Percentiles rank a stretch among this genome's conserved stretches.
Evolutionary conservation across 176 grass and related monocot species (phyloP).

Genomic region (Juncus inflexus): DNA sequence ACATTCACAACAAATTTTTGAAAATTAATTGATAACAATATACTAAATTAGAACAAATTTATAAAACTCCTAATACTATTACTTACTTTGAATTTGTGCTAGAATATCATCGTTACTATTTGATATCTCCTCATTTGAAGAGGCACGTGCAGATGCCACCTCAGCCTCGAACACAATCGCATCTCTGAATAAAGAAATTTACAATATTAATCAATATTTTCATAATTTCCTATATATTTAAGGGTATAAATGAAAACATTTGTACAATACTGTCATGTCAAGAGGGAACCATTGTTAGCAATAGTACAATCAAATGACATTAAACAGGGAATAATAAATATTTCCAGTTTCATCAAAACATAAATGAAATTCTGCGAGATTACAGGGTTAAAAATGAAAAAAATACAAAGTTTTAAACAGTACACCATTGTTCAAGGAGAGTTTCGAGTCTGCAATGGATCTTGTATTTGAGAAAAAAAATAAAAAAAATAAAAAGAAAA

Average conservation of each 20-base stretch:
- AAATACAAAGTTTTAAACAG: background rate
- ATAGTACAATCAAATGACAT: too few relatives aligned
- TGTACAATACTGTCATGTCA: too few relatives aligned
- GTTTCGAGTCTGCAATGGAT: slow-evolving; percentile 78
- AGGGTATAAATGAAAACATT: too few relatives aligned
- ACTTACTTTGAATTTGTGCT: slow-evolving; percentile 61
- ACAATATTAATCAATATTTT: slow-evolving; percentile 2
- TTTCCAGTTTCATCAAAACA: too few relatives aligned
- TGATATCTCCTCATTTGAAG: slow-evolving; percentile 41
- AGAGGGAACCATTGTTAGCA: too few relatives aligned
- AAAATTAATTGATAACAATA: slow-evolving; percentile 4
- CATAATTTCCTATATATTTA: background rate
- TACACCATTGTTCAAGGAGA: slow-evolving; percentile 83
- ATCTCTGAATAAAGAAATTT: slow-evolving; percentile 39
- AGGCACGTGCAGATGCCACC: slow-evolving; percentile 45
- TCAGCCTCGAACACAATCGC: slow-evolving; percentile 51
- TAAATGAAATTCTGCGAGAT: too few relatives aligned
- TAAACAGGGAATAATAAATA: too few relatives aligned
- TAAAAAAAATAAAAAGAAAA: too few relatives aligned
- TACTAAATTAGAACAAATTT: background rate
- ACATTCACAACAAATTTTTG: background rate
- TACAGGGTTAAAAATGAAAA: background rate
- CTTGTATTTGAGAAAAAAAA: too few relatives aligned
- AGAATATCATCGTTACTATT: slow-evolving; percentile 48
- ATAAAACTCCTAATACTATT: background rate